Evolutionary conservation across 768 basidiomycete genomes (phyloP).

Genomic region (Tephrocybe sp.): DNA sequence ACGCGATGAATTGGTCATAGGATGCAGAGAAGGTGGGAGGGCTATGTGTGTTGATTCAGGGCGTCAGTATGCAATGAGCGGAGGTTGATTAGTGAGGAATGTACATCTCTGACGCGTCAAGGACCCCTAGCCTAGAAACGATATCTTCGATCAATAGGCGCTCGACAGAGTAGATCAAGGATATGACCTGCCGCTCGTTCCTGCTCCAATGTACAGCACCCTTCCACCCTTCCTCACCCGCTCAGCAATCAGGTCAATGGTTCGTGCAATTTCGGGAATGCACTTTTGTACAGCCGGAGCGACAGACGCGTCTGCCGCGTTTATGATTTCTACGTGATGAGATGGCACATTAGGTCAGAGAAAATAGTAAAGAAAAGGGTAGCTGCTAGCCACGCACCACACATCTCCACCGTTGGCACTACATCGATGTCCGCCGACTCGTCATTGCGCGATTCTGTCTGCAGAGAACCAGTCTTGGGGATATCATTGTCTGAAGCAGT

Average conservation of each 20-base stretch:
- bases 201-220: conserved; percentile 35
- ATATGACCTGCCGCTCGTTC: conserved; percentile 32
- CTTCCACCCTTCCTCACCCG: conserved; percentile 28
- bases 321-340: conserved; percentile 28
- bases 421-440: conserved; percentile 27
- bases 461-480: conserved; percentile 19
- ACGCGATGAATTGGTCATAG: conserved; percentile 25
- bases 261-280: conserved; percentile 26
- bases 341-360: neutral
- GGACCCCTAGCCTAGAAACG: conserved; percentile 27
- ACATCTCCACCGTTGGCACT: conserved; percentile 30
- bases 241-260: conserved; percentile 29
- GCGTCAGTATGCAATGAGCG: neutral
- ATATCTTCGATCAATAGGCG: neutral
- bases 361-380: neutral
- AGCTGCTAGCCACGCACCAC: conserved; percentile 23
- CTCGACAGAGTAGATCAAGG: neutral
- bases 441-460: conserved; percentile 28
- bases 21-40: conserved; percentile 28
- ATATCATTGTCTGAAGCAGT: neutral
- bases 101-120: conserved; percentile 31
- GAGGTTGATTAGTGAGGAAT: neutral
- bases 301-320: conserved; percentile 26
- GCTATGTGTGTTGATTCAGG: conserved; percentile 9
- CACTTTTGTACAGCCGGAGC: conserved; percentile 28